Evolutionary conservation across 2,329 filamentous ascomycete genomes (phyloP).

Genomic region (Scedosporium boydii): DNA sequence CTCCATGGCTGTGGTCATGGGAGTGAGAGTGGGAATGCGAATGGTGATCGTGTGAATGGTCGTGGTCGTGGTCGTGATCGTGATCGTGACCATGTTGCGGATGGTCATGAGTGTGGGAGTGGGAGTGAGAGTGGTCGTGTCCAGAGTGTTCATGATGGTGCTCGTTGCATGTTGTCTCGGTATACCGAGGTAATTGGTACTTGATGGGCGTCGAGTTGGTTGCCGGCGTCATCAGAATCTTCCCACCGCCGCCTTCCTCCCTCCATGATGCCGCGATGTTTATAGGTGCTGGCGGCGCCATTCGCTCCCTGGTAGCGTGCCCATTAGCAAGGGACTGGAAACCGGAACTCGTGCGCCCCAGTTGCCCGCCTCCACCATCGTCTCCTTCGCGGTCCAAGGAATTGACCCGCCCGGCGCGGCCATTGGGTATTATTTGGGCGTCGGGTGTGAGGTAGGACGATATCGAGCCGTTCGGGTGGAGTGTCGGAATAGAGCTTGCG

Average conservation of each 20-base stretch:
- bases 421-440: neutral
- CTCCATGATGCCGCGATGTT: neutral
- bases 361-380: neutral
- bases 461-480: neutral
- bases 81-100: constrained; percentile 15
- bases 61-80: constrained; percentile 14
- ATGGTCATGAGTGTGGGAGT: constrained; percentile 10
- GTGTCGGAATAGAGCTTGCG: neutral
- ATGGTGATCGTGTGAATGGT: constrained; percentile 16
- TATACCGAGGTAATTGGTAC: constrained; percentile 20
- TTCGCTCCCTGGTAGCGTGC: neutral
- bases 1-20: constrained; percentile 18
- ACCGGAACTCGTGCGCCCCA: neutral
- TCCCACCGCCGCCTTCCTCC: neutral
- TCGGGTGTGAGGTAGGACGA: neutral
- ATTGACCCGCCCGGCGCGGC: neutral
- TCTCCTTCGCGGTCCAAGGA: neutral
- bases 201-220: constrained; percentile 23
- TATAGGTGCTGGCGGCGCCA: constrained; percentile 1
- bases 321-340: neutral
- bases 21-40: constrained; percentile 14
- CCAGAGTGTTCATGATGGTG: constrained; percentile 20
- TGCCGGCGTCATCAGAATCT: constrained; percentile 10
- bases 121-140: constrained; percentile 17
- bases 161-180: constrained; percentile 20